Conservation (phyloP, 1,139 yeast species). For the Geotrichum siamense region DNA sequence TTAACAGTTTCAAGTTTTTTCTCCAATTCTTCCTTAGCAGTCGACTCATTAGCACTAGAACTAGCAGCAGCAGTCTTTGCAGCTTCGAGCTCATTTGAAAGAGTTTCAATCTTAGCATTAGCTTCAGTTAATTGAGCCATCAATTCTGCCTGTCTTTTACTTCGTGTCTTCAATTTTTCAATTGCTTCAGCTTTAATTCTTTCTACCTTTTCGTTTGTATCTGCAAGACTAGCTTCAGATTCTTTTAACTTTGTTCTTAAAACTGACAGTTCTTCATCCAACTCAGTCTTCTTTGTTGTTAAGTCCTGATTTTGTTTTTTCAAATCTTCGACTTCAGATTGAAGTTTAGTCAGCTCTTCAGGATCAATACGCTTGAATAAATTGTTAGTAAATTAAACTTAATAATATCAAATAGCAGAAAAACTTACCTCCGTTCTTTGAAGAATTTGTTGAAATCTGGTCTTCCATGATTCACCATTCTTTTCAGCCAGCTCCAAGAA, state of each 20-base stretch:
- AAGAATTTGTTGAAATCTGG: slow-evolving; percentile 43
- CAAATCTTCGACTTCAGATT: slow-evolving; percentile 34
- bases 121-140: background rate
- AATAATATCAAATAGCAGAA: background rate
- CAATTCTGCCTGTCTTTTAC: background rate
- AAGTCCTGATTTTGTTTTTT: slow-evolving; percentile 21
- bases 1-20: slow-evolving; percentile 10
- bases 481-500: slow-evolving; percentile 37
- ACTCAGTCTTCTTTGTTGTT: background rate
- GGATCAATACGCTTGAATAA: slow-evolving; percentile 39
- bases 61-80: background rate
- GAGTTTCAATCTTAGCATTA: background rate
- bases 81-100: background rate
- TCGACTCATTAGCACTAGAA: background rate
- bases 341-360: slow-evolving; percentile 37
- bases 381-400: too few relatives aligned
- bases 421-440: slow-evolving; percentile 40
- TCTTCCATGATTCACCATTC: slow-evolving; percentile 49
- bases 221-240: slow-evolving; percentile 2
- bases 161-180: background rate
- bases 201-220: slow-evolving; percentile 7
- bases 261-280: slow-evolving; percentile 1
- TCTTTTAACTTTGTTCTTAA: slow-evolving; percentile 1
- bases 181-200: slow-evolving; percentile 2
- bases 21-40: slow-evolving; percentile 12